A percentile compares a stretch with the other conserved stretches of the same genome.
phyloP scores from a whole-genome alignment of 1,139 yeast species.

The Saccharomyces hybrid region DNA sequence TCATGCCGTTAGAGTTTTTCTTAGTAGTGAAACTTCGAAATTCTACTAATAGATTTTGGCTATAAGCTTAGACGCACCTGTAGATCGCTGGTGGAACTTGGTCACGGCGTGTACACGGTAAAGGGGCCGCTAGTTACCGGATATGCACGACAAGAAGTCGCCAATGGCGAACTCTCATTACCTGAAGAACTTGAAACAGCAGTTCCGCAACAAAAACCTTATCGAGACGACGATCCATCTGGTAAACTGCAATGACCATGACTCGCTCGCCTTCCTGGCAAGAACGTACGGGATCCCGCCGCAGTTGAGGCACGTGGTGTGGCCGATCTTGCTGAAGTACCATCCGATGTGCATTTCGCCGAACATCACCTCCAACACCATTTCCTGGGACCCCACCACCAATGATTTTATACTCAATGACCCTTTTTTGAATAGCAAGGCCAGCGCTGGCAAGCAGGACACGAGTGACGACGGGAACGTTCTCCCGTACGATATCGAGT shows the following conservation, averaged over 20 bases:
- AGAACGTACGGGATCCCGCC: constrained; percentile 86
- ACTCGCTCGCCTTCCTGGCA: constrained; percentile 61
- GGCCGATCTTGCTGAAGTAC: constrained; percentile 76
- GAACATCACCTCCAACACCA: constrained; percentile 51
- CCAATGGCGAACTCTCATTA: constrained; percentile 16
- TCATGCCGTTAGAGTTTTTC: not conserved
- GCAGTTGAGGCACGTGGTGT: constrained; percentile 62
- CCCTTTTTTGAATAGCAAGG: not conserved
- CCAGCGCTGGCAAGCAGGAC: not conserved
- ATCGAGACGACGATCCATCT: constrained; percentile 23
- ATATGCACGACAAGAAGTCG: constrained; percentile 15
- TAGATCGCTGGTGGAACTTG: not conserved
- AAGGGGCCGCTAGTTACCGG: not conserved
- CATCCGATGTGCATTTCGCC: constrained; percentile 84
- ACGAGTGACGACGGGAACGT: constrained; percentile 6
- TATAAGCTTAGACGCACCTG: not conserved
- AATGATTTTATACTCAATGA: constrained; percentile 1
- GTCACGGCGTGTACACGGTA: not conserved
- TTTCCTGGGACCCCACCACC: constrained; percentile 4
- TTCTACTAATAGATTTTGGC: not conserved
- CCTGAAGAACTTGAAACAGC: constrained; percentile 24
- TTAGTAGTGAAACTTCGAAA: not conserved
- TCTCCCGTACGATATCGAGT: constrained; percentile 17
- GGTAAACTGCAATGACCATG: constrained; percentile 33
- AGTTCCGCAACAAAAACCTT: constrained; percentile 23